These are phyloP conservation scores for Jamesozyma rosinii DNA, from an alignment of 805 yeast species.

Conservation along the genomic window DNA sequence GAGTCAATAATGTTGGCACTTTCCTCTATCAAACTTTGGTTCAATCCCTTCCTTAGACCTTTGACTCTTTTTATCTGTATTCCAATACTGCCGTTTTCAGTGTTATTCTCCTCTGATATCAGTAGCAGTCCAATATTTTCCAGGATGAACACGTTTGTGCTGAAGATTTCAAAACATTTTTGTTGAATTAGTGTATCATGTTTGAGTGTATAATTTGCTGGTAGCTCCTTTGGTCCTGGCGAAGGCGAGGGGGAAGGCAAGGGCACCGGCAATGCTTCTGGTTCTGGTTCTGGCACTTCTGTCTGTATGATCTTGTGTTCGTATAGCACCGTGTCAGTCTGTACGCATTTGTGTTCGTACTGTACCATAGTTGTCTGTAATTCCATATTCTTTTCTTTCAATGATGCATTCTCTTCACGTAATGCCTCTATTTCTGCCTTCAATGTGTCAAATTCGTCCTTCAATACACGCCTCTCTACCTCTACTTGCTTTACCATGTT, in stretches of 20 bases:
- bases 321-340: slow-evolving; percentile 5
- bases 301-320: slow-evolving; percentile 11
- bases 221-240: not conserved
- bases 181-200: not conserved
- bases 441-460: not conserved
- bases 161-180: slow-evolving; percentile 30
- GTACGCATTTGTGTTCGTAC: not conserved
- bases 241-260: too few species aligned
- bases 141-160: slow-evolving; percentile 46
- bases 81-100: slow-evolving; percentile 7
- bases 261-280: not conserved
- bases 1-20: slow-evolving; percentile 26
- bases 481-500: not conserved
- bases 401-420: not conserved
- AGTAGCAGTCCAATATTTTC: slow-evolving; percentile 69
- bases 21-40: slow-evolving; percentile 28
- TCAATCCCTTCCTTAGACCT: slow-evolving; percentile 51
- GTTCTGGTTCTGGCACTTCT: not conserved
- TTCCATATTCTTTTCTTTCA: slow-evolving; percentile 1
- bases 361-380: not conserved
- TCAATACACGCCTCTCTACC: not conserved
- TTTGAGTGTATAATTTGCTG: not conserved
- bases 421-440: not conserved
- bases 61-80: slow-evolving; percentile 64
- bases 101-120: slow-evolving; percentile 20